Percentiles rank a stretch among this genome's conserved stretches.
Evolutionary conservation across 225 moss, liverwort and hornwort species (phyloP).

Genomic region (Marchantia polymorpha): DNA sequence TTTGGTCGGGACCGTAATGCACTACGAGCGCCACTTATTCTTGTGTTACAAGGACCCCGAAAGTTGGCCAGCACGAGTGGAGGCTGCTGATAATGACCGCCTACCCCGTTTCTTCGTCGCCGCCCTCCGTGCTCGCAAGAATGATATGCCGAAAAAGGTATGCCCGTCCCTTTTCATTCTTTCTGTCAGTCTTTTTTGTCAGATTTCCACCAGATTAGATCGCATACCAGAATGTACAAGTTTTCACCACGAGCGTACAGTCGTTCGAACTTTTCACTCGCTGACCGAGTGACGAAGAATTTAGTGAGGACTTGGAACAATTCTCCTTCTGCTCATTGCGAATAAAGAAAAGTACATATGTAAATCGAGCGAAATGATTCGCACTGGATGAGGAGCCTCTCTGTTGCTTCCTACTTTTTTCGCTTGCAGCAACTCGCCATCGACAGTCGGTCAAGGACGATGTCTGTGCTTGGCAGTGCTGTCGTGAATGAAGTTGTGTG

Average conservation of each 20-base stretch:
- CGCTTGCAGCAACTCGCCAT: too few relatives aligned
- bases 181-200: not conserved
- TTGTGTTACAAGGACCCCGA: slow-evolving; percentile 63
- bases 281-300: too few relatives aligned
- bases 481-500: too few relatives aligned
- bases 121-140: slow-evolving; percentile 67
- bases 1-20: slow-evolving; percentile 71
- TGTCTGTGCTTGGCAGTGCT: too few relatives aligned
- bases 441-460: too few relatives aligned
- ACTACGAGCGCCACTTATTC: slow-evolving; percentile 86
- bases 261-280: too few relatives aligned
- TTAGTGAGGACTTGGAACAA: too few relatives aligned
- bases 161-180: not conserved
- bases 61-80: slow-evolving; percentile 76
- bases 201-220: not conserved
- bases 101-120: slow-evolving; percentile 59
- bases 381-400: too few relatives aligned
- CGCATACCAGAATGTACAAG: not conserved
- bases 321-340: too few relatives aligned
- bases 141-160: slow-evolving; percentile 77
- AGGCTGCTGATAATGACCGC: slow-evolving; percentile 60
- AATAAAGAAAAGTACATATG: too few relatives aligned
- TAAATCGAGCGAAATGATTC: too few relatives aligned
- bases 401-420: too few relatives aligned
- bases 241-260: not conserved